phyloP scores from a whole-genome alignment of 1,284 basidiomycete genomes.

The Boletus smithii region DNA sequence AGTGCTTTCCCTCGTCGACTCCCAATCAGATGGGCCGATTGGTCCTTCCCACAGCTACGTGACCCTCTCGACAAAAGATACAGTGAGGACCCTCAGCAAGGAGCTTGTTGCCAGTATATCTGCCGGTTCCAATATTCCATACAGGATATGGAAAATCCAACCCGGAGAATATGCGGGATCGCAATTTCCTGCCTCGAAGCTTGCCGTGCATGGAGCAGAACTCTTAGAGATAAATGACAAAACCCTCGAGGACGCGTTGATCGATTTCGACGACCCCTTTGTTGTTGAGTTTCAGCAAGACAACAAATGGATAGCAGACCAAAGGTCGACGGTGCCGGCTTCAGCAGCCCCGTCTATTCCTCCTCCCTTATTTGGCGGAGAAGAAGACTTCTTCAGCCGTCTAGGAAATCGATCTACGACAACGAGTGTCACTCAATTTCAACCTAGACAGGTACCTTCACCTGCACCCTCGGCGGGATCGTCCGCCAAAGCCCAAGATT shows the following conservation, averaged over 20 bases:
- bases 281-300: slow-evolving; percentile 59
- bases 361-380: slow-evolving; percentile 53
- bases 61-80: slow-evolving; percentile 51
- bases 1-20: slow-evolving; percentile 48
- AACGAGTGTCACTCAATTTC: slow-evolving; percentile 26
- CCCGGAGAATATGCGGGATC: slow-evolving; percentile 38
- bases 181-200: slow-evolving; percentile 39
- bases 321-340: slow-evolving; percentile 10
- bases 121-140: slow-evolving; percentile 34
- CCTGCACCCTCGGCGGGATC: slow-evolving; percentile 24
- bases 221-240: slow-evolving; percentile 39
- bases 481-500: slow-evolving; percentile 26
- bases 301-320: slow-evolving; percentile 50
- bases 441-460: slow-evolving; percentile 27
- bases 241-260: slow-evolving; percentile 55
- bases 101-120: slow-evolving; percentile 39
- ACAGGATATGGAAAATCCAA: slow-evolving; percentile 60
- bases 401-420: slow-evolving; percentile 32
- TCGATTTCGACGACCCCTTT: slow-evolving; percentile 60
- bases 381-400: slow-evolving; percentile 57
- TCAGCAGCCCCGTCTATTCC: slow-evolving; percentile 28
- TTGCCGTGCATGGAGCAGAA: slow-evolving; percentile 39
- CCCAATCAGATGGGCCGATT: slow-evolving; percentile 23
- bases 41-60: slow-evolving; percentile 34
- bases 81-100: slow-evolving; percentile 41